These are phyloP conservation scores for Saturnispora hagleri DNA, from an alignment of 805 yeast species.

Conservation along the genomic window DNA sequence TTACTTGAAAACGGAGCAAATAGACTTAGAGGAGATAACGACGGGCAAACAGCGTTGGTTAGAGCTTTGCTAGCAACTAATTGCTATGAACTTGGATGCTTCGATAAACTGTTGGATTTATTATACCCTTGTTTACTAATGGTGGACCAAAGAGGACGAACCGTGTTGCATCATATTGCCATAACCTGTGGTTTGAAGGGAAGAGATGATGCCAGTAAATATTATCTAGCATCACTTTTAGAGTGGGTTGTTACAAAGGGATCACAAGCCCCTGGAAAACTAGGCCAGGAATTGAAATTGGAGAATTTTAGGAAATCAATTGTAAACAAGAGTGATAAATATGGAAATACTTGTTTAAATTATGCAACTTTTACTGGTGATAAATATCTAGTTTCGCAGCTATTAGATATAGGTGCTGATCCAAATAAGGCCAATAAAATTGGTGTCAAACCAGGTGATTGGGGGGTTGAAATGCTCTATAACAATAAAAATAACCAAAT, in stretches of 20 bases:
- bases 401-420: constrained; percentile 85
- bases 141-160: constrained; percentile 61
- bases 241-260: constrained; percentile 70
- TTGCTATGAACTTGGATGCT: constrained; percentile 69
- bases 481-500: neutral
- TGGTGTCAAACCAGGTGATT: constrained; percentile 80
- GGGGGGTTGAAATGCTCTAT: constrained; percentile 48
- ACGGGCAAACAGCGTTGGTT: constrained; percentile 82
- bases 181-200: constrained; percentile 71
- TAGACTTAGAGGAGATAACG: constrained; percentile 62
- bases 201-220: constrained; percentile 61
- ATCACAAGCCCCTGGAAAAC: constrained; percentile 30
- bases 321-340: constrained; percentile 81
- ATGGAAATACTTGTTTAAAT: constrained; percentile 92
- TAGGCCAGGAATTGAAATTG: constrained; percentile 36
- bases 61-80: constrained; percentile 80
- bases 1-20: constrained; percentile 61
- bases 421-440: constrained; percentile 70
- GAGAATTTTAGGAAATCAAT: constrained; percentile 56
- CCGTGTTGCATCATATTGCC: constrained; percentile 82
- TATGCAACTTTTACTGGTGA: constrained; percentile 87
- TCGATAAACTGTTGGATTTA: constrained; percentile 58
- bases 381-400: constrained; percentile 66
- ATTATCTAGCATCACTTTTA: constrained; percentile 60
- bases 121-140: constrained; percentile 66